phyloP scores from a whole-genome alignment of 2,329 filamentous ascomycete genomes.

The Corinectria fuckeliana region DNA sequence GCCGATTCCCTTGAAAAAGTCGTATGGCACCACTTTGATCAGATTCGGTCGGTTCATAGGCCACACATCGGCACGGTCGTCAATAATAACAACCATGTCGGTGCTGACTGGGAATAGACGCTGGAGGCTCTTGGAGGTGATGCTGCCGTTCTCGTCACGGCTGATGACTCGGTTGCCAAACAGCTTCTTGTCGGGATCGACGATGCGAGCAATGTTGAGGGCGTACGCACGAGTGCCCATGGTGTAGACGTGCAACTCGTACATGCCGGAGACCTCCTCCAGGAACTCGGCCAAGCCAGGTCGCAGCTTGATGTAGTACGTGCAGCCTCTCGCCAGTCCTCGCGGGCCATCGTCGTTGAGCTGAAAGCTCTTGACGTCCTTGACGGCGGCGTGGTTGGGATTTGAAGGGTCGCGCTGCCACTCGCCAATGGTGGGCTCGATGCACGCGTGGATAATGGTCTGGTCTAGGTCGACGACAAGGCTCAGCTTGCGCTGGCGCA shows the following conservation, averaged over 20 bases:
- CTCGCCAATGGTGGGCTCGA: conserved; percentile 94
- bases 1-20: conserved; percentile 97
- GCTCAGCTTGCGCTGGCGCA: conserved; percentile 83
- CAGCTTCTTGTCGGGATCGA: conserved; percentile 86
- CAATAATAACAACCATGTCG: conserved; percentile 99
- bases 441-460: conserved; percentile 97
- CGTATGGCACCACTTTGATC: conserved; percentile 93
- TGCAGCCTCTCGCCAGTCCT: conserved; percentile 74
- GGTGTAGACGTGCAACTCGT: conserved; percentile 97
- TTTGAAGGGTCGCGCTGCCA: conserved; percentile 91
- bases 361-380: conserved; percentile 87
- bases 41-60: conserved; percentile 87
- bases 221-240: conserved; percentile 99
- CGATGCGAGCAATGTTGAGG: conserved; percentile 86
- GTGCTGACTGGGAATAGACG: conserved; percentile 95
- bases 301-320: conserved; percentile 98
- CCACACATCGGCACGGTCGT: conserved; percentile 97
- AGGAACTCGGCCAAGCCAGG: conserved; percentile 86
- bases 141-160: conserved; percentile 93
- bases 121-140: conserved; percentile 88
- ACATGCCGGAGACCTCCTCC: conserved; percentile 76
- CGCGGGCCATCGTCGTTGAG: conserved; percentile 83
- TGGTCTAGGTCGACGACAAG: conserved; percentile 97
- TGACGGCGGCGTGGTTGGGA: conserved; percentile 89
- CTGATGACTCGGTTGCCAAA: conserved; percentile 96